Base-by-base conservation (phyloP, 495 filamentous ascomycete species). In the Sporormia fimetaria region DNA sequence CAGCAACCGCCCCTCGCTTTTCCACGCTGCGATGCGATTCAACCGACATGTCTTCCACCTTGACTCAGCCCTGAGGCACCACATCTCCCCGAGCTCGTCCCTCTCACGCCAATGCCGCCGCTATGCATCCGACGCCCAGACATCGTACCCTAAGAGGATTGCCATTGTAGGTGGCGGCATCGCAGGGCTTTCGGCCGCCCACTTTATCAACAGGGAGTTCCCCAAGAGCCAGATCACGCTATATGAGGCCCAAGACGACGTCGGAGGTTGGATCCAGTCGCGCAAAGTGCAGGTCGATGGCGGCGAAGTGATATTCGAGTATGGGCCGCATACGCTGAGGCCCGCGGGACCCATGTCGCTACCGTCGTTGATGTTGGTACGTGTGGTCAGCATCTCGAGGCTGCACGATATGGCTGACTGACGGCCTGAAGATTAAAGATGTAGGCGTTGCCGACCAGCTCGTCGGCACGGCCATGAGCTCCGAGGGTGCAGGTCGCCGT, bases 91-190 rank as follows among this genome's bases (percentile, higher is more conserved):
- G 15, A 29, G 37, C 14, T 33, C 40, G 2, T 14, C 39, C 21
- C 39, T 44, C 32, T 41, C 33, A n/a, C n/a, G n/a, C n/a, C n/a
- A n/a, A n/a, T n/a, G n/a, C n/a, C n/a, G 11, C 34, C 28, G 36
- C 51, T 26, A 38, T 49, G 44, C 27, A 27, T 27, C 42, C 51
- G 41, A 22, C 30, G 32, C 31, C 40, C 20, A 16, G 40, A 29
- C 18, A 30, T 28, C 11, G 24, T 24, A 35, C 25, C 51, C 39
- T n/a, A 29, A 50, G 46, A 57, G 73, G 49, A 72, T 81, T 46
- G 87, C 82, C 25, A 69, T 94, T 12, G 60, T 94, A 10, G 90
- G 92, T 24, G 88, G 77, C 39, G 92, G 92, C 35, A 82, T 99
- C 54, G 90, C 88, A 11, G 92, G 92, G 24, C 73, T 99, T 35